Percentiles rank a stretch among this genome's conserved stretches.
These are phyloP conservation scores for Carex myosuroides DNA, from an alignment of 176 grass and related monocot species.

Conservation along the genomic window DNA sequence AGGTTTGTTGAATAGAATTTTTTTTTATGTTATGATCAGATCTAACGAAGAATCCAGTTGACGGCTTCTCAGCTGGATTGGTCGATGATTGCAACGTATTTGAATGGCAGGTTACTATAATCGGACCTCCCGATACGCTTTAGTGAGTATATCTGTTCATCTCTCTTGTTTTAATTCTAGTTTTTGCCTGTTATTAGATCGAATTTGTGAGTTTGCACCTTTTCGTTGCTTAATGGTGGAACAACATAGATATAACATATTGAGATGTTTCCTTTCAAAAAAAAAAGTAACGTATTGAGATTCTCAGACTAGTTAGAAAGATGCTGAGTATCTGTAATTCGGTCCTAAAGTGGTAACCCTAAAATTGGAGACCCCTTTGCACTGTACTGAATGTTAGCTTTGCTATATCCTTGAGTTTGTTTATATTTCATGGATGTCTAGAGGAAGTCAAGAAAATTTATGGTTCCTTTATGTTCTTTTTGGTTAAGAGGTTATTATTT, in stretches of 20 bases:
- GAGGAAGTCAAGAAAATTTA: neutral
- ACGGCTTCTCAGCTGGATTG: slow-evolving; percentile 77
- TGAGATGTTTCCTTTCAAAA: neutral
- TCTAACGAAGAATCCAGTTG: slow-evolving; percentile 77
- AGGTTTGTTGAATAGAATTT: slow-evolving; percentile 15
- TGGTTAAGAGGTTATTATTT: neutral
- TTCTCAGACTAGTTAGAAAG: neutral
- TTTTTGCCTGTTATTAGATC: neutral
- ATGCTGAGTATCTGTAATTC: neutral
- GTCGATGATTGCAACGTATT: slow-evolving; percentile 88
- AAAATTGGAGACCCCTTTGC: neutral
- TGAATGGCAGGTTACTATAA: slow-evolving; percentile 95
- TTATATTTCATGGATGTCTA: neutral
- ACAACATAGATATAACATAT: neutral
- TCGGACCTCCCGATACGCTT: slow-evolving; percentile 85
- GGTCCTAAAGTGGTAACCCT: neutral
- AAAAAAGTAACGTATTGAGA: neutral
- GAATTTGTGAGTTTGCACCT: neutral
- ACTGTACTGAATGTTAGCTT: neutral
- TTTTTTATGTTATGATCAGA: slow-evolving; percentile 38
- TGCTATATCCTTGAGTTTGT: neutral
- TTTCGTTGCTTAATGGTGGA: neutral
- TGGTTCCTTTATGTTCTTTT: neutral
- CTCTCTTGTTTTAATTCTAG: neutral
- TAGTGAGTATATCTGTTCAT: slow-evolving; percentile 65